phyloP scores from a whole-genome alignment of 352 stramenopile species.

The Globisporangium spinosum region DNA sequence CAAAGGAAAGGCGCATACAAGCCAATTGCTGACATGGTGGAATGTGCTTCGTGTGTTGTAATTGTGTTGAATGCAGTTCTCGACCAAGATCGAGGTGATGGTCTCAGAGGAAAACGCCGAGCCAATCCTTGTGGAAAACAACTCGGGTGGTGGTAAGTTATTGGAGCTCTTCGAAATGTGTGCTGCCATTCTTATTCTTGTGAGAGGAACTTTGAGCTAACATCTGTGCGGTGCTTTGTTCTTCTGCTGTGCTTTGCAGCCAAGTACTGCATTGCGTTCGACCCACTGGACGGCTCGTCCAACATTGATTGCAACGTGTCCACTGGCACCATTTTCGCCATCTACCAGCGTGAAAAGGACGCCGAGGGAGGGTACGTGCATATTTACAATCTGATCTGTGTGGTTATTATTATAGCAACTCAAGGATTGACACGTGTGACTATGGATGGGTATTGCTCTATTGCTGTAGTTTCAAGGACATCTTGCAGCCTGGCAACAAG shows the following conservation, averaged over 20 bases:
- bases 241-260: constrained; percentile 30
- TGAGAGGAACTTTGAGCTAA: not conserved
- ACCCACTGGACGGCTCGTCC: constrained; percentile 97
- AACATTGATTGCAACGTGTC: constrained; percentile 99
- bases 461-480: constrained; percentile 76
- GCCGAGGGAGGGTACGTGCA: constrained; percentile 39
- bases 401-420: not conserved
- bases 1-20: not conserved
- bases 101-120: constrained; percentile 98
- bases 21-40: not conserved
- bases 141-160: constrained; percentile 34
- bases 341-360: constrained; percentile 89
- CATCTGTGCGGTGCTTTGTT: not conserved
- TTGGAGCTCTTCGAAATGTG: not conserved
- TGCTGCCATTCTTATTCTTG: not conserved
- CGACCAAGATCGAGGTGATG: constrained; percentile 95
- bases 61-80: constrained; percentile 55
- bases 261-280: constrained; percentile 98
- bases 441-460: not conserved
- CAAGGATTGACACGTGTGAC: not conserved
- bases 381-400: not conserved
- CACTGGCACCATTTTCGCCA: constrained; percentile 98
- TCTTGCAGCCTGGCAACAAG: constrained; percentile 92
- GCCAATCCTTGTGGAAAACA: constrained; percentile 91
- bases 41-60: not conserved